phyloP scores from a whole-genome alignment of 75 land plant species.

The Ceratopteris richardii region DNA sequence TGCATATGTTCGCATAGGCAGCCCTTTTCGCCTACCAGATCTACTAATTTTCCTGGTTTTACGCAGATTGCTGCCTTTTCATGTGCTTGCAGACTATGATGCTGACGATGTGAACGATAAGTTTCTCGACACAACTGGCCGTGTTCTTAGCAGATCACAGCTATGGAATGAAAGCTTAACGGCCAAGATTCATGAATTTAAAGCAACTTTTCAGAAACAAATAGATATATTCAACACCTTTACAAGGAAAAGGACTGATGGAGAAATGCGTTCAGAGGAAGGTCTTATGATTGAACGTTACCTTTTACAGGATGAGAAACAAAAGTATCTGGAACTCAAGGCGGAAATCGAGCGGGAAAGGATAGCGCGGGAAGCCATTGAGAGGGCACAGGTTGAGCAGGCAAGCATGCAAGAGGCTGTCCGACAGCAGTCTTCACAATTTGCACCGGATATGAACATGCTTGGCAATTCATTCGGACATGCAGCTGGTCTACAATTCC shows the following conservation, averaged over 20 bases:
- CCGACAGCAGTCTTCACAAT: slow-evolving; percentile 4
- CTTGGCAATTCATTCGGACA: background rate
- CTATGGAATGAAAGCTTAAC: slow-evolving; percentile 84
- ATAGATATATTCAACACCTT: slow-evolving; percentile 67
- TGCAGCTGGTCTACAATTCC: background rate
- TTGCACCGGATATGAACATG: background rate
- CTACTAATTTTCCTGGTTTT: no score
- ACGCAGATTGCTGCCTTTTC: slow-evolving; percentile 84
- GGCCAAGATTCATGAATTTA: slow-evolving; percentile 64
- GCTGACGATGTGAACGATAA: slow-evolving; percentile 82
- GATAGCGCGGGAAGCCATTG: slow-evolving; percentile 61
- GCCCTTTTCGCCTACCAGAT: no score
- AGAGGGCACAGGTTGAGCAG: slow-evolving; percentile 48
- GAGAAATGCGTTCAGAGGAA: slow-evolving; percentile 89
- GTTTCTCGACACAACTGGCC: slow-evolving; percentile 68
- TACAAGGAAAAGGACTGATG: slow-evolving; percentile 56
- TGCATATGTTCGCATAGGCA: no score
- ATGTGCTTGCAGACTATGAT: slow-evolving; percentile 95
- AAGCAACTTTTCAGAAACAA: slow-evolving; percentile 74
- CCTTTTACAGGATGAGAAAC: slow-evolving; percentile 80
- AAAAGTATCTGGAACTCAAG: slow-evolving; percentile 51
- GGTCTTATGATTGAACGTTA: slow-evolving; percentile 79
- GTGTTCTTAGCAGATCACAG: slow-evolving; percentile 64
- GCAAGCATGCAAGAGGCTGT: slow-evolving; percentile 47
- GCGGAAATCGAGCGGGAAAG: slow-evolving; percentile 73